Conservation (phyloP, 306 rosid species). For the Senna tora region DNA sequence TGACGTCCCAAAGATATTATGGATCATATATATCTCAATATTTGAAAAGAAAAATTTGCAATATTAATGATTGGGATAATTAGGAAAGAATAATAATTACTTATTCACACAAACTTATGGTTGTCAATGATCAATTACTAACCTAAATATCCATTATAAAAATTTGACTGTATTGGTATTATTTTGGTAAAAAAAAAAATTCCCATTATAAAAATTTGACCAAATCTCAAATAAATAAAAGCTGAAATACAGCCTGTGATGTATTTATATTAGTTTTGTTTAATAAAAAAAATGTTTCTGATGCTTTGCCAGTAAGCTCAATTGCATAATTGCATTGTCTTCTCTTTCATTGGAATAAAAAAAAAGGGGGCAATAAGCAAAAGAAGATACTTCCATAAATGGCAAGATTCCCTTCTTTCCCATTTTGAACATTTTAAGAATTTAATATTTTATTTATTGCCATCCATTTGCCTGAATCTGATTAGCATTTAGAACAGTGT, state of each 20-base stretch:
- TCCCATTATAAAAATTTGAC: neutral
- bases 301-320: neutral
- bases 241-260: neutral
- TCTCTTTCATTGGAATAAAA: slow-evolving; percentile 9
- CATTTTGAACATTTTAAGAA: neutral
- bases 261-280: neutral
- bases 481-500: neutral
- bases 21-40: no score
- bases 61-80: no score
- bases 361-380: neutral
- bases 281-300: no score
- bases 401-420: slow-evolving; percentile 34
- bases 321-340: neutral
- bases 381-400: slow-evolving; percentile 12
- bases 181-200: neutral
- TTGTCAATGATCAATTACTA: no score
- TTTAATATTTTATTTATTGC: neutral
- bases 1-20: no score
- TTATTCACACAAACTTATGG: no score
- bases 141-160: no score
- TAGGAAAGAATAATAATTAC: no score
- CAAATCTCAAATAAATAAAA: neutral
- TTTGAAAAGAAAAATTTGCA: no score
- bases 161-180: no score
- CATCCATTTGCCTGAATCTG: neutral